Conservation (phyloP, 805 yeast species). For the Saccharomycopsis sp. region DNA sequence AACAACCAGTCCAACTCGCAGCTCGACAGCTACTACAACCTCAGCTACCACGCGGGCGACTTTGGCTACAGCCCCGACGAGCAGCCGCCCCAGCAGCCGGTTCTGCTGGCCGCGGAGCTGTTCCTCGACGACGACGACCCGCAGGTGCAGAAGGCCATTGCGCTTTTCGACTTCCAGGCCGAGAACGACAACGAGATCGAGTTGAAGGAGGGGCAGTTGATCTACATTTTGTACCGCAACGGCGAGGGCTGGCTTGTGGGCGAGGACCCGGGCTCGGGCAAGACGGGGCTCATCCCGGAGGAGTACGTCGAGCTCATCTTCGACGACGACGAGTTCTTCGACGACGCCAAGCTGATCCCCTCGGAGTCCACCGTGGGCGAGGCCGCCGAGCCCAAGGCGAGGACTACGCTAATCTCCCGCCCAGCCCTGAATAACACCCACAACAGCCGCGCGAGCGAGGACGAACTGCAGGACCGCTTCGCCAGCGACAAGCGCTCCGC, state of each 20-base stretch:
- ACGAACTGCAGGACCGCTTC: conserved; percentile 6
- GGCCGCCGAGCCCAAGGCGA: conserved; percentile 9
- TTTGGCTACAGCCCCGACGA: background rate
- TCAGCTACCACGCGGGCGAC: background rate
- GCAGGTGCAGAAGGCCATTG: conserved; percentile 54
- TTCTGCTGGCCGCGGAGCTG: conserved; percentile 14
- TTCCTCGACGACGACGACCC: conserved; percentile 23
- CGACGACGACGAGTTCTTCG: conserved; percentile 95
- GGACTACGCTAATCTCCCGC: conserved; percentile 20
- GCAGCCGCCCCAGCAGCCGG: conserved; percentile 15
- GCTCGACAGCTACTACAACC: conserved; percentile 9
- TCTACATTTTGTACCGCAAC: conserved; percentile 83
- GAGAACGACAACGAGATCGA: conserved; percentile 91
- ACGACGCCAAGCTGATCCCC: conserved; percentile 56
- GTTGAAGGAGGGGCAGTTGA: conserved; percentile 70
- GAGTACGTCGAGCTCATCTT: conserved; percentile 67
- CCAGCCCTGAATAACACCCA: background rate
- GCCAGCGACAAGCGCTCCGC: background rate
- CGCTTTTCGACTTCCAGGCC: conserved; percentile 82
- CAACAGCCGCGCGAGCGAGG: background rate
- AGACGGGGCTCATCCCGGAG: conserved; percentile 91
- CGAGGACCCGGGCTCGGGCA: conserved; percentile 61
- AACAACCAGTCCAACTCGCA: conserved; percentile 17
- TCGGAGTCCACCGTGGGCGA: conserved; percentile 75
- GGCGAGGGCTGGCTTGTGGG: conserved; percentile 99